These are phyloP conservation scores for Aspergillus sp. DNA, from an alignment of 2,329 filamentous ascomycete species.

Conservation along the genomic window DNA sequence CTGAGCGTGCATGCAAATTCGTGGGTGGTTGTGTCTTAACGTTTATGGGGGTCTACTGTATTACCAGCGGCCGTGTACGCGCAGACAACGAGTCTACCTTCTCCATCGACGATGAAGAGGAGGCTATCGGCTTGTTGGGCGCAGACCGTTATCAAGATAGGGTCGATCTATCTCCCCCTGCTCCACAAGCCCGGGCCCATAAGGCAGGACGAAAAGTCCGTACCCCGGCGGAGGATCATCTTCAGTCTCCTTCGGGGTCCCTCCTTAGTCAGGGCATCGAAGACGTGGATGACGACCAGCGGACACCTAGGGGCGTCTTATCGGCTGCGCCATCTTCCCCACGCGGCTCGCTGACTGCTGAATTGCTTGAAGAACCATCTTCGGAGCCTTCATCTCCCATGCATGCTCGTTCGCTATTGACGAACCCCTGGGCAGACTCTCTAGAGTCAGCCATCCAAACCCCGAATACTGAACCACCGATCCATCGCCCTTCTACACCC, in stretches of 20 bases:
- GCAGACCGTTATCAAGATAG: conserved; percentile 42
- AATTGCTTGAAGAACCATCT: conserved; percentile 32
- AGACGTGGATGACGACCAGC: conserved; percentile 35
- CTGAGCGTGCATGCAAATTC: conserved; percentile 77
- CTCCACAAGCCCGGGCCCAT: conserved; percentile 20
- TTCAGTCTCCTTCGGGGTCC: conserved; percentile 37
- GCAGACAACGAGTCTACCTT: conserved; percentile 64
- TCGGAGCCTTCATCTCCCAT: conserved; percentile 32
- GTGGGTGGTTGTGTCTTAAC: conserved; percentile 87
- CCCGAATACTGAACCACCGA: conserved; percentile 26
- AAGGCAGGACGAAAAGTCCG: conserved; percentile 20
- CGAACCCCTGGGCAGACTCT: conserved; percentile 43
- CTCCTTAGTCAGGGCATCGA: conserved; percentile 35
- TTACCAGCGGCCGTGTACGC: conserved; percentile 76
- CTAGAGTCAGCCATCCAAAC: conserved; percentile 19
- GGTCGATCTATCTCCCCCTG: conserved; percentile 34
- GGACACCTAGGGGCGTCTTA: conserved; percentile 35
- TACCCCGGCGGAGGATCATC: conserved; percentile 19
- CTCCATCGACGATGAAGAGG: conserved; percentile 65
- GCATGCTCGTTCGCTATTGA: conserved; percentile 38
- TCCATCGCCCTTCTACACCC: conserved; percentile 32
- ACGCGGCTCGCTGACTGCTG: conserved; percentile 34
- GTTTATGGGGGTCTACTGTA: conserved; percentile 95
- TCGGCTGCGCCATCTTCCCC: conserved; percentile 38
- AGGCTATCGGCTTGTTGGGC: conserved; percentile 45